These are phyloP conservation scores for Castanospermum australe DNA, from an alignment of 306 rosid genomes.

Conservation along the genomic window DNA sequence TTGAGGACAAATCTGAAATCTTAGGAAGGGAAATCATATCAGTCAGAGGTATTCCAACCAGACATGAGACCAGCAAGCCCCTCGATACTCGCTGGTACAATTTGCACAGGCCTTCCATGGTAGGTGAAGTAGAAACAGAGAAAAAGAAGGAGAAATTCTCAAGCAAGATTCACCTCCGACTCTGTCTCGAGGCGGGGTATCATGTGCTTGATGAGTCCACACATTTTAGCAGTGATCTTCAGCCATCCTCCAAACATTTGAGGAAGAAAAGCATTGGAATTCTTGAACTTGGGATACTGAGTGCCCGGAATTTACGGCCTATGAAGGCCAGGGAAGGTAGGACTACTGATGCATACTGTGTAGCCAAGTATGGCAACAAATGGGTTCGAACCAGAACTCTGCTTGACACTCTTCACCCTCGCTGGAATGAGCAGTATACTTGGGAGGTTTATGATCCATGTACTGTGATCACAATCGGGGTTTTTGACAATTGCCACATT, in stretches of 20 bases:
- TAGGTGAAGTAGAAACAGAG: conserved; percentile 50
- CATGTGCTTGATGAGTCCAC: conserved; percentile 98
- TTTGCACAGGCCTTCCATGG: conserved; percentile 54
- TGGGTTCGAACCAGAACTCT: conserved; percentile 92
- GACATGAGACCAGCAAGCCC: conserved; percentile 54
- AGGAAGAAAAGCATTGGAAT: conserved; percentile 69
- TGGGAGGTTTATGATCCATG: conserved; percentile 94
- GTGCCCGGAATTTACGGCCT: conserved; percentile 73
- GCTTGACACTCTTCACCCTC: conserved; percentile 68
- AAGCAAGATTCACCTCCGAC: conserved; percentile 77
- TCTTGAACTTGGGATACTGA: conserved; percentile 88
- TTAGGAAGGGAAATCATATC: conserved; percentile 64
- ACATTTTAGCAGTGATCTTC: conserved; percentile 88
- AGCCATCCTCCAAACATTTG: conserved; percentile 76
- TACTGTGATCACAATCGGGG: conserved; percentile 83
- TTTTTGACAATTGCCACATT: conserved; percentile 75
- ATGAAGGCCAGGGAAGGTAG: conserved; percentile 79
- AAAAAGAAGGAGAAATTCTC: conserved; percentile 83
- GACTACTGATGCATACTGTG: conserved; percentile 86
- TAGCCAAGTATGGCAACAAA: conserved; percentile 93
- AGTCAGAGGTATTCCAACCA: conserved; percentile 47
- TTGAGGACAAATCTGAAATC: conserved; percentile 66
- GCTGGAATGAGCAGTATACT: conserved; percentile 97
- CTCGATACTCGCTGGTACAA: conserved; percentile 80
- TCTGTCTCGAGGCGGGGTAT: conserved; percentile 74